Evolutionary conservation across 2,329 filamentous ascomycete species (phyloP).

Genomic region (Fusarium secorum): DNA sequence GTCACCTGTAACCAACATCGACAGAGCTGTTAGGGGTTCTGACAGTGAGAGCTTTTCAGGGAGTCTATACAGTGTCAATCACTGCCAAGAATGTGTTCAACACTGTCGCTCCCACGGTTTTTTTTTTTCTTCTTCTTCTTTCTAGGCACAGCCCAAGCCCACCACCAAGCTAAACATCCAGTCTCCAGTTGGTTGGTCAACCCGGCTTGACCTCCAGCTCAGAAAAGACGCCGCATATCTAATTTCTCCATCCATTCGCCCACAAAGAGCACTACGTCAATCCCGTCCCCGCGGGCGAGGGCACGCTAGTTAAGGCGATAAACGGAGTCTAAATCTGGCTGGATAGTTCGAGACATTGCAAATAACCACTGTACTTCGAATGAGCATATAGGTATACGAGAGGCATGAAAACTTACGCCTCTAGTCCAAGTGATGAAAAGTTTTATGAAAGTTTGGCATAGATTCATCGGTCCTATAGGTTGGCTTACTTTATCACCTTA

Average conservation of each 20-base stretch:
- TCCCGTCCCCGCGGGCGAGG: conserved; percentile 35
- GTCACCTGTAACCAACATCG: conserved; percentile 2
- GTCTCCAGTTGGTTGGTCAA: conserved; percentile 20
- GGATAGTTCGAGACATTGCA: conserved; percentile 13
- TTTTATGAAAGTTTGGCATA: neutral
- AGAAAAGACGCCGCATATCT: conserved; percentile 9
- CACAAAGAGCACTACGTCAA: conserved; percentile 22
- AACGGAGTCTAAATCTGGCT: conserved; percentile 21
- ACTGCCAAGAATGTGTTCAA: neutral
- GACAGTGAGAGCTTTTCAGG: conserved; percentile 6
- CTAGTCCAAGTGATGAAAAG: neutral
- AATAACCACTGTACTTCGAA: neutral
- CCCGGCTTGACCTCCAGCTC: neutral
- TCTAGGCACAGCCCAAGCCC: conserved; percentile 6
- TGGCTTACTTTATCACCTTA: neutral
- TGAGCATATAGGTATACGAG: neutral
- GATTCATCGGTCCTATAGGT: neutral
- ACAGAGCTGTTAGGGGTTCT: neutral
- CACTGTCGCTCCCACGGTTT: conserved; percentile 21
- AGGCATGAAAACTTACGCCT: neutral
- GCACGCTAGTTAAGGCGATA: conserved; percentile 34
- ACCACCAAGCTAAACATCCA: conserved; percentile 6
- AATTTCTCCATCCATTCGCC: conserved; percentile 26
- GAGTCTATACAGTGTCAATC: conserved; percentile 20
- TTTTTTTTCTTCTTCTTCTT: neutral